A percentile compares a stretch with the other conserved stretches of the same genome.
Evolutionary conservation across 2,329 filamentous ascomycete genomes (phyloP).

Genomic region (Aspergillus calidoustus): DNA sequence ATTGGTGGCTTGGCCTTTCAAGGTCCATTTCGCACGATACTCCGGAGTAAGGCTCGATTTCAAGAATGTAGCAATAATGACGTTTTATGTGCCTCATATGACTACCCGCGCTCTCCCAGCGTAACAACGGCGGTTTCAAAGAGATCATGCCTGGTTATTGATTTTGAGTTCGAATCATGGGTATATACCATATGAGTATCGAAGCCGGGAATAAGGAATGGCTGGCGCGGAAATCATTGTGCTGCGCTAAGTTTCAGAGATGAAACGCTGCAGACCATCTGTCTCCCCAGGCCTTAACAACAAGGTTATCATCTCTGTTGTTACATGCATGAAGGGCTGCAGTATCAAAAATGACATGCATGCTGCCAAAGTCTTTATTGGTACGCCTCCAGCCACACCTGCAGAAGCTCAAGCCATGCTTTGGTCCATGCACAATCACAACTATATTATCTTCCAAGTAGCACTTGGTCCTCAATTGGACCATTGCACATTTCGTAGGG

Average conservation of each 20-base stretch:
- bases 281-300: background rate
- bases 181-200: background rate
- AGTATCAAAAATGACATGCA: constrained; percentile 10
- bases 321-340: background rate
- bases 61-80: background rate
- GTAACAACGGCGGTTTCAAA: background rate
- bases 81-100: background rate
- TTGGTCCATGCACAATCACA: background rate
- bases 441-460: background rate
- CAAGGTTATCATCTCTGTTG: background rate
- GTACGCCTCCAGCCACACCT: background rate
- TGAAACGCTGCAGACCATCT: background rate
- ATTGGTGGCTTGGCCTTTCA: background rate
- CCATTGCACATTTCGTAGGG: background rate
- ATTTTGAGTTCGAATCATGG: background rate
- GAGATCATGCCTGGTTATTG: background rate
- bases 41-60: background rate
- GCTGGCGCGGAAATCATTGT: background rate
- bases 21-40: background rate
- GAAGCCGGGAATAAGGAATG: background rate
- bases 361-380: background rate
- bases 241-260: constrained; percentile 10
- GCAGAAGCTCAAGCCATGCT: background rate
- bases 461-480: background rate
- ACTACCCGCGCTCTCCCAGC: background rate